These are phyloP conservation scores for Cenchrus americanus DNA, from an alignment of 176 grass and related monocot species.

Conservation along the genomic window DNA sequence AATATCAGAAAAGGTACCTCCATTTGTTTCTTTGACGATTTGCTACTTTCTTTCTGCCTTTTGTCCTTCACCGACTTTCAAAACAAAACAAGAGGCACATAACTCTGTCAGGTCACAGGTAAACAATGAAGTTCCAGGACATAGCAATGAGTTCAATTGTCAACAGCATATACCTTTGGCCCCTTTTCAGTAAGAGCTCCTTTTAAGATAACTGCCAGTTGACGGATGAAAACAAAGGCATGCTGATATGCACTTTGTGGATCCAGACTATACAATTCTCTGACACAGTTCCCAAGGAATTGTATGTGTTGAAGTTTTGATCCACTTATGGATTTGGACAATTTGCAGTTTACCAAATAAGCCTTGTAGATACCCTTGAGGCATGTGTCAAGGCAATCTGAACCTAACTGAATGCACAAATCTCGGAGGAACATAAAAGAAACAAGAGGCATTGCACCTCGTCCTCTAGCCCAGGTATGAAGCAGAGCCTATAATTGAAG, in stretches of 20 bases:
- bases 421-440: conserved; percentile 94
- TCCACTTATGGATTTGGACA: conserved; percentile 81
- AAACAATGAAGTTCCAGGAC: conserved; percentile 16
- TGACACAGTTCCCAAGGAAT: conserved; percentile 94
- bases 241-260: conserved; percentile 79
- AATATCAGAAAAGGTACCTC: conserved; percentile 53
- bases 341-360: conserved; percentile 98
- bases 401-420: conserved; percentile 84
- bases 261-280: conserved; percentile 77
- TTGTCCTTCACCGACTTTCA: conserved; percentile 66
- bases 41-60: conserved; percentile 76
- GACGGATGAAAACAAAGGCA: conserved; percentile 97
- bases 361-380: conserved; percentile 96
- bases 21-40: conserved; percentile 66
- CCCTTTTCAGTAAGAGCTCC: conserved; percentile 86
- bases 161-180: conserved; percentile 62
- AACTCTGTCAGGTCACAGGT: conserved; percentile 31
- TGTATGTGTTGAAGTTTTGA: conserved; percentile 90
- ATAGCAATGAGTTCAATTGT: conserved; percentile 19
- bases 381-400: conserved; percentile 82
- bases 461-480: conserved; percentile 87
- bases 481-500: conserved; percentile 69
- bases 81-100: background rate
- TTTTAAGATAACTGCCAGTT: conserved; percentile 78
- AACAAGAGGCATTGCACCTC: conserved; percentile 71